Evolutionary conservation across 441 rosid species (phyloP), one percentile per base, ranked within the genome.

Genomic region (Gossypium laxum): DNA sequence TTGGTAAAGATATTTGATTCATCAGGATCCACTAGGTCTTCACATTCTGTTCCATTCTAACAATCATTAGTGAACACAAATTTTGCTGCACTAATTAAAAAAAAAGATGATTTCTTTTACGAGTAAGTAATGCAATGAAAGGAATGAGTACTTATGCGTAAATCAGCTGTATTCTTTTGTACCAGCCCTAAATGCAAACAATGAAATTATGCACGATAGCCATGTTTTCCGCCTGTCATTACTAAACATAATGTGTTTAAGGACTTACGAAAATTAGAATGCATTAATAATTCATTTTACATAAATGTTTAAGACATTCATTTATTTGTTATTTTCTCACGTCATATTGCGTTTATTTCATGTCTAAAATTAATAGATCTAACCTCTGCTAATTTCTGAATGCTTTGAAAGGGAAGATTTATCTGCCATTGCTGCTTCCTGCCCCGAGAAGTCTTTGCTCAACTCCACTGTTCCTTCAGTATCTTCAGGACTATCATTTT

Each of bases 301-400:
- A 5, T 32, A 32, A 32, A 32, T 32, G 8, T 32, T 32, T 32
- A 32, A 32, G 41, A 32, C 41, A 32, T 32, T 32, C 41, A 32
- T 32, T 32, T 32, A 32, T 32, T 32, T 32, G 41, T 32, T 5
- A 32, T 32, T 32, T 32, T 32, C 41, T 32, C 41, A 32, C 41
- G 8, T 32, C 41, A 5, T 32, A 5, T 32, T 32, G 41, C 2
- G 41, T 32, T 32, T 32, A 32, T 32, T 32, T 32, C 51, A 54
- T 54, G 26, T 19, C 58, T 18, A 54, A 54, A 54, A 19, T 54
- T 19, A 19, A 52, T 54, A 55, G 63, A 48, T 69, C 28, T 22
- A 71, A 77, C 81, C 81, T 69, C n/a, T 58, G 62, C 21, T 18
- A 14, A 14, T 18, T 62, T 12, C 57, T 51, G 72, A 45, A 56